Conservation (phyloP, 345 rosid species). For the Sisymbrium irio region DNA sequence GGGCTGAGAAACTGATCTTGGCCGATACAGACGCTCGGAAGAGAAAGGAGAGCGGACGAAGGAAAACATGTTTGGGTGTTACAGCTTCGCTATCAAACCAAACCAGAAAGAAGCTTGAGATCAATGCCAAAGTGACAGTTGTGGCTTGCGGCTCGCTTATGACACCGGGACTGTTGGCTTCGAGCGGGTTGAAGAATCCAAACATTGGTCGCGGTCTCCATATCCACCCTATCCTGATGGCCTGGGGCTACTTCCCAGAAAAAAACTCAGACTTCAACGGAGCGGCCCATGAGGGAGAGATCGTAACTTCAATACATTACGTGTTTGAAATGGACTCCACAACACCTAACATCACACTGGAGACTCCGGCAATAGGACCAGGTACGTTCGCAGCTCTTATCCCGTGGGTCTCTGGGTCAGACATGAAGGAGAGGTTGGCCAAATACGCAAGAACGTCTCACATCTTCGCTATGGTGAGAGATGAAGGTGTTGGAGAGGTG, state of each 20-base stretch:
- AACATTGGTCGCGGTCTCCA: constrained; percentile 63
- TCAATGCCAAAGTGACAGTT: constrained; percentile 57
- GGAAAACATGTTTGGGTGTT: constrained; percentile 54
- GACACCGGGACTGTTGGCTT: constrained; percentile 53
- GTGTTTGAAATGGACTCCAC: constrained; percentile 42
- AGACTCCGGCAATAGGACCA: constrained; percentile 66
- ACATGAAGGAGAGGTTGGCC: constrained; percentile 53
- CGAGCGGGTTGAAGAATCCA: constrained; percentile 58
- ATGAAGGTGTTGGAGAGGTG: constrained; percentile 32
- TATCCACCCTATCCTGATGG: constrained; percentile 57
- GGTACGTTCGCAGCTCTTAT: constrained; percentile 47
- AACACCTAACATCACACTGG: constrained; percentile 46
- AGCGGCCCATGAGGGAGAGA: constrained; percentile 54
- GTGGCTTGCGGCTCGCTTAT: constrained; percentile 64
- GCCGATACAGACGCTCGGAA: constrained; percentile 32
- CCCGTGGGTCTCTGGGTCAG: constrained; percentile 70
- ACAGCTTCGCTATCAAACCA: constrained; percentile 35
- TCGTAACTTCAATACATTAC: constrained; percentile 58
- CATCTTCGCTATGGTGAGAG: constrained; percentile 41
- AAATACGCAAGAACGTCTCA: constrained; percentile 51
- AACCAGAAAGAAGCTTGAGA: constrained; percentile 42
- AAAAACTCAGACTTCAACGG: constrained; percentile 35
- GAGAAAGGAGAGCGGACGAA: constrained; percentile 25
- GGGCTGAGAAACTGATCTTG: constrained; percentile 51
- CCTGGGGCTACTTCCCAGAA: constrained; percentile 72